A percentile compares a stretch with the other conserved stretches of the same genome.
Conservation (phyloP, 257 asterid species). For the Solanum virginianum region DNA sequence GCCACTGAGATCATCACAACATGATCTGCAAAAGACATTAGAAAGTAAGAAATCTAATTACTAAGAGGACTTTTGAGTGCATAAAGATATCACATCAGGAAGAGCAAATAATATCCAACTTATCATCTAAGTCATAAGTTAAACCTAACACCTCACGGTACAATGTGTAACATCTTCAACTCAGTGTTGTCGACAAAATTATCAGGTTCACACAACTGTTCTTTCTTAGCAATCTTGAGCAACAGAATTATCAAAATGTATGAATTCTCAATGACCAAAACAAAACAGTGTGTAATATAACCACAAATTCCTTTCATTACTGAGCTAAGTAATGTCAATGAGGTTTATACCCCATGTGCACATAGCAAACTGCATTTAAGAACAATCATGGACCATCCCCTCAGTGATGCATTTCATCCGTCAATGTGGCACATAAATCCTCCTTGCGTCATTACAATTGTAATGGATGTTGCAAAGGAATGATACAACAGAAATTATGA, state of each 20-base stretch:
- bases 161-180: background rate
- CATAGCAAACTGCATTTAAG: background rate
- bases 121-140: background rate
- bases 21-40: conserved; percentile 54
- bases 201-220: background rate
- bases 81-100: background rate
- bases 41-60: background rate
- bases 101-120: background rate
- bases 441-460: background rate
- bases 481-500: background rate
- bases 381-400: background rate
- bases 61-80: background rate
- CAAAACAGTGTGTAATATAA: background rate
- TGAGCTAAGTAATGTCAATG: background rate
- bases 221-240: background rate
- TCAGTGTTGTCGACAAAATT: background rate
- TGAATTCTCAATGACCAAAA: background rate
- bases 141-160: background rate
- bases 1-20: conserved; percentile 84
- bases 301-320: background rate
- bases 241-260: background rate
- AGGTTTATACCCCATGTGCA: background rate
- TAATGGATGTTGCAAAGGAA: background rate
- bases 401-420: background rate
- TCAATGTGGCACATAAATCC: background rate